These are phyloP conservation scores for Fusarium sp. DNA, from an alignment of 2,329 filamentous ascomycete genomes.

Conservation along the genomic window DNA sequence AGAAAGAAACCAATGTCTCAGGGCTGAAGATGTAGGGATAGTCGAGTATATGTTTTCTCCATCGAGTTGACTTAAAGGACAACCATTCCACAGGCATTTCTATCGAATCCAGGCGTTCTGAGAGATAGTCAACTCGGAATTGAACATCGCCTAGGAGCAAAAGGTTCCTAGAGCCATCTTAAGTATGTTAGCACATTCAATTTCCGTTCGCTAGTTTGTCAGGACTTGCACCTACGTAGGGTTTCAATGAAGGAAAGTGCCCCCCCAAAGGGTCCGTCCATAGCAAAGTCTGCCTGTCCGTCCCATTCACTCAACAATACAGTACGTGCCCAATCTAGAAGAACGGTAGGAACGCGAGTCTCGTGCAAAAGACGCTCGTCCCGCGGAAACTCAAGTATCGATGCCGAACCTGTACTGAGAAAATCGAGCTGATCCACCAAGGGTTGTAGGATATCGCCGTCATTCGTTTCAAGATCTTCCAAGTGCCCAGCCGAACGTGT, in stretches of 20 bases:
- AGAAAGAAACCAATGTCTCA: conserved; percentile 81
- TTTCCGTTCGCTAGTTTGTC: neutral
- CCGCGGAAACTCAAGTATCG: conserved; percentile 62
- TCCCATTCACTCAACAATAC: conserved; percentile 86
- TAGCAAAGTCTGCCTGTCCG: conserved; percentile 76
- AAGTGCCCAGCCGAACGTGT: conserved; percentile 52
- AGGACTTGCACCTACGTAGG: conserved; percentile 69
- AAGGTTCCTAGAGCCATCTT: conserved; percentile 71
- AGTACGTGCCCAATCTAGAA: conserved; percentile 79
- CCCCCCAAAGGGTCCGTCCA: conserved; percentile 79
- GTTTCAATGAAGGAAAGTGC: conserved; percentile 79
- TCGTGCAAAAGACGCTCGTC: conserved; percentile 68
- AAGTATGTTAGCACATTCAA: conserved; percentile 22
- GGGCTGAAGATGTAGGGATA: conserved; percentile 84
- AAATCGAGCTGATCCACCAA: conserved; percentile 67
- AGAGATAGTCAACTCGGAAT: conserved; percentile 81
- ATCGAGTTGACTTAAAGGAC: conserved; percentile 69
- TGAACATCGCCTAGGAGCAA: conserved; percentile 75
- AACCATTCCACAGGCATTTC: conserved; percentile 81
- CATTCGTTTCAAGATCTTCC: conserved; percentile 46
- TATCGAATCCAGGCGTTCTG: conserved; percentile 79
- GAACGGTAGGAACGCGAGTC: conserved; percentile 66
- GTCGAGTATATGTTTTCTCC: conserved; percentile 79
- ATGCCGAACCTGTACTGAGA: conserved; percentile 59
- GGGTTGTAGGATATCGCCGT: conserved; percentile 60